phyloP scores from a whole-genome alignment of 345 rosid genomes.

The Microthlaspi erraticum region DNA sequence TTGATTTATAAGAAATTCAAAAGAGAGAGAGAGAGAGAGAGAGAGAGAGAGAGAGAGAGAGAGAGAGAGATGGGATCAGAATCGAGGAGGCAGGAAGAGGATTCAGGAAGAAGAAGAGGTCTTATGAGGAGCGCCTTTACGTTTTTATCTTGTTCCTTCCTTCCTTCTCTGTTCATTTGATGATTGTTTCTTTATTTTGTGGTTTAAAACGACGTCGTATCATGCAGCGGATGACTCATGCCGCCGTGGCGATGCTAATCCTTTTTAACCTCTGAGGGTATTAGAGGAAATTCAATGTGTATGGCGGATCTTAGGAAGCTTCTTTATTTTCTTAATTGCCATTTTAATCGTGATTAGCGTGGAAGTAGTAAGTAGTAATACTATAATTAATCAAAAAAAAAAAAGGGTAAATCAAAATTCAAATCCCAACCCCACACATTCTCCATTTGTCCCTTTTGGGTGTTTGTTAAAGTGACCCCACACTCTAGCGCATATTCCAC shows the following conservation, averaged over 20 bases:
- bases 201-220: conserved; percentile 29
- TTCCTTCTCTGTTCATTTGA: too few species aligned
- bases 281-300: not conserved
- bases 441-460: not conserved
- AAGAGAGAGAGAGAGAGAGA: not conserved
- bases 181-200: not conserved
- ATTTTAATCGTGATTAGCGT: not conserved
- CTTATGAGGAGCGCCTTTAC: not conserved
- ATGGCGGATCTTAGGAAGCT: not conserved
- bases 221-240: conserved; percentile 27
- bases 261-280: conserved; percentile 3
- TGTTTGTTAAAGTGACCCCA: conserved; percentile 3
- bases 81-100: conserved; percentile 5
- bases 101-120: too few species aligned
- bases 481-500: conserved; percentile 2
- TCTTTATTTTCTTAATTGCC: not conserved
- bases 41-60: not conserved
- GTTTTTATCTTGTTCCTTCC: conserved; percentile 8
- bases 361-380: too few species aligned
- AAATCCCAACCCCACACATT: not conserved
- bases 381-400: too few species aligned
- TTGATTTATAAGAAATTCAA: conserved; percentile 11
- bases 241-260: conserved; percentile 45
- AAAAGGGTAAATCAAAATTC: too few species aligned
- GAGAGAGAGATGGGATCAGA: conserved; percentile 6